phyloP scores from a whole-genome alignment of 2,329 filamentous ascomycete species.

The Neonectria neomacrospora region DNA sequence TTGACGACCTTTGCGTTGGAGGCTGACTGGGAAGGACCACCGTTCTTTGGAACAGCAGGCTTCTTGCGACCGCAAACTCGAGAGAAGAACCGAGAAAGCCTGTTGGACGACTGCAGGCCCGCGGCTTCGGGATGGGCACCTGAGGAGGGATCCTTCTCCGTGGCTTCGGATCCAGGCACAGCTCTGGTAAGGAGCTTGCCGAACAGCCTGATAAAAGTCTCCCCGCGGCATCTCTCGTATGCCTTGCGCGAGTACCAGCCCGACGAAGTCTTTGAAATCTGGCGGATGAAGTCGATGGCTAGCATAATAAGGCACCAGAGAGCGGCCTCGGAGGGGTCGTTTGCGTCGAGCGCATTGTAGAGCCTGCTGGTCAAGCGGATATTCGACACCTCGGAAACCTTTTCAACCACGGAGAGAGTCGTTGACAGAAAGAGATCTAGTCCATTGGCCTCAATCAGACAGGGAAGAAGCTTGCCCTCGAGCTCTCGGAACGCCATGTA shows the following conservation, averaged over 20 bases:
- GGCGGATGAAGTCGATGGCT: slow-evolving; percentile 46
- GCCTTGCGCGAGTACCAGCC: slow-evolving; percentile 86
- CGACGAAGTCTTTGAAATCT: slow-evolving; percentile 50
- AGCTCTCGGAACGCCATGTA: slow-evolving; percentile 80
- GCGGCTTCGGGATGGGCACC: not conserved
- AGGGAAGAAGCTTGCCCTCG: slow-evolving; percentile 75
- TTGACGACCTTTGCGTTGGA: slow-evolving; percentile 94
- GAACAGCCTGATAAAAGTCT: slow-evolving; percentile 59
- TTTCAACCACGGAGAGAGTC: slow-evolving; percentile 67
- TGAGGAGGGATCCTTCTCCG: slow-evolving; percentile 46
- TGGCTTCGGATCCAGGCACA: slow-evolving; percentile 52
- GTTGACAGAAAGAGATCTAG: slow-evolving; percentile 79
- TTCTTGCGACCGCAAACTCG: slow-evolving; percentile 37
- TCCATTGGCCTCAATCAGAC: slow-evolving; percentile 80
- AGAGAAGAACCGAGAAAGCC: slow-evolving; percentile 30
- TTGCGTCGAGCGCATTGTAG: slow-evolving; percentile 49
- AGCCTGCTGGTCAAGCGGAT: slow-evolving; percentile 53
- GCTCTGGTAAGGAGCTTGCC: slow-evolving; percentile 53
- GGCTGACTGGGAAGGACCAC: slow-evolving; percentile 63
- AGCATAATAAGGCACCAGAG: slow-evolving; percentile 54
- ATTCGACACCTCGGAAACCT: slow-evolving; percentile 51
- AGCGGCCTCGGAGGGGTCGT: slow-evolving; percentile 45
- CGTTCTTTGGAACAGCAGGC: slow-evolving; percentile 5
- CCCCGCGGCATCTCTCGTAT: slow-evolving; percentile 86
- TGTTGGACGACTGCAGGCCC: not conserved